Conservation (phyloP, 2,329 filamentous ascomycete species). For the Colletotrichum lini region DNA sequence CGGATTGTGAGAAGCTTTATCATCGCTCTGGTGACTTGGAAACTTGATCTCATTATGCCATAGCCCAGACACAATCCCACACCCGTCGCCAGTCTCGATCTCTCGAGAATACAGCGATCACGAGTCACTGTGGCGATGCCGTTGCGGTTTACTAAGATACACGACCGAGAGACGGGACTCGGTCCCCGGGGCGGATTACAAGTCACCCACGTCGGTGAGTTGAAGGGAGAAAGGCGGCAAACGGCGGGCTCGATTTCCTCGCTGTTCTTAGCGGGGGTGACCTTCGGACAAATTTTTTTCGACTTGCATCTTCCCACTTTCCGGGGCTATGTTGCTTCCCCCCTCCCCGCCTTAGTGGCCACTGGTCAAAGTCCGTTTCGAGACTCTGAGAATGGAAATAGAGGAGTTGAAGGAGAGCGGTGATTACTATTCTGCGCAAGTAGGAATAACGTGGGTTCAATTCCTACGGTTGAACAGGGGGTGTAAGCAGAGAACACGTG, state of each 20-base stretch:
- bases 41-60: not conserved
- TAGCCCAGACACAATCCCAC: not conserved
- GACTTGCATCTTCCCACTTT: not conserved
- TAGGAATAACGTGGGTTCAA: not conserved
- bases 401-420: not conserved
- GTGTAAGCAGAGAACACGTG: not conserved
- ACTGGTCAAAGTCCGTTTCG: not conserved
- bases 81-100: not conserved
- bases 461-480: not conserved
- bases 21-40: not conserved
- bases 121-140: not conserved
- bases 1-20: not conserved
- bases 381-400: constrained; percentile 10
- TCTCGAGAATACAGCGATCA: not conserved
- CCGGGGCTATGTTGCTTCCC: not conserved
- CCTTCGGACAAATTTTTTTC: not conserved
- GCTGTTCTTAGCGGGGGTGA: not conserved
- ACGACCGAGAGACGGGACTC: not conserved
- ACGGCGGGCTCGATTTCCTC: not conserved
- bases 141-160: constrained; percentile 23
- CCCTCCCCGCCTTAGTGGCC: not conserved
- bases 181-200: not conserved
- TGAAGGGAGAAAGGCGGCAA: too few relatives aligned
- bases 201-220: not conserved
- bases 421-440: not conserved